phyloP scores from a whole-genome alignment of 345 rosid species.

The Cardiospermum halicacabum region DNA sequence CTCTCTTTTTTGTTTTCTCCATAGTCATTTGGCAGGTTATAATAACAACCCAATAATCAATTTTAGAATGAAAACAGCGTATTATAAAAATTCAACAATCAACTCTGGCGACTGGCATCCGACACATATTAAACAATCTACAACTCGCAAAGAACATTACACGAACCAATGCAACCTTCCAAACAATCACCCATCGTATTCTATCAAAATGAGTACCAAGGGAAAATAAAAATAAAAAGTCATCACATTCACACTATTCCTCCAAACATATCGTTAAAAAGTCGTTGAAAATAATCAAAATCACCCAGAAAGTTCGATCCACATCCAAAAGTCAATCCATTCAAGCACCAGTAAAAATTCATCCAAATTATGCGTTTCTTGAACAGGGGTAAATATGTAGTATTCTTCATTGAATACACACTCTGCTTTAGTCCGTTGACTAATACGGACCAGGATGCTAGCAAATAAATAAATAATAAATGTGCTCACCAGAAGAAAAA shows the following conservation, averaged over 20 bases:
- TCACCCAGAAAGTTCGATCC: neutral
- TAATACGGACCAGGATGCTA: neutral
- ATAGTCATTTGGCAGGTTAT: neutral
- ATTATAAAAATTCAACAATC: neutral
- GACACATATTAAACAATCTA: no score
- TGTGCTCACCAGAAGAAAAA: constrained; percentile 74
- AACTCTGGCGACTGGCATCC: neutral
- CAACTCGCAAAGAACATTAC: no score
- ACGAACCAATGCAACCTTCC: neutral
- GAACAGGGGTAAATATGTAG: neutral
- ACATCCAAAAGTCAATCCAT: neutral
- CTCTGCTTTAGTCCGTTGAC: neutral
- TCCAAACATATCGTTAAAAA: no score
- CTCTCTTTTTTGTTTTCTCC: neutral
- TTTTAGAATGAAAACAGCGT: no score
- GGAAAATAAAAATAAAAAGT: no score
- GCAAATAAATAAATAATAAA: neutral
- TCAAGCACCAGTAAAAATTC: neutral
- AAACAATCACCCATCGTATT: no score
- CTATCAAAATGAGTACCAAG: no score
- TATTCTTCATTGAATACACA: neutral
- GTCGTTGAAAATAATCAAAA: no score
- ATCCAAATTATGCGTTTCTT: neutral
- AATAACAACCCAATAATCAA: no score
- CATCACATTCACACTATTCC: neutral